A percentile compares a stretch with the other conserved stretches of the same genome.
Evolutionary conservation across 371 early-diverging fungal genomes (phyloP).

Genomic region (Zychaea mexicana): DNA sequence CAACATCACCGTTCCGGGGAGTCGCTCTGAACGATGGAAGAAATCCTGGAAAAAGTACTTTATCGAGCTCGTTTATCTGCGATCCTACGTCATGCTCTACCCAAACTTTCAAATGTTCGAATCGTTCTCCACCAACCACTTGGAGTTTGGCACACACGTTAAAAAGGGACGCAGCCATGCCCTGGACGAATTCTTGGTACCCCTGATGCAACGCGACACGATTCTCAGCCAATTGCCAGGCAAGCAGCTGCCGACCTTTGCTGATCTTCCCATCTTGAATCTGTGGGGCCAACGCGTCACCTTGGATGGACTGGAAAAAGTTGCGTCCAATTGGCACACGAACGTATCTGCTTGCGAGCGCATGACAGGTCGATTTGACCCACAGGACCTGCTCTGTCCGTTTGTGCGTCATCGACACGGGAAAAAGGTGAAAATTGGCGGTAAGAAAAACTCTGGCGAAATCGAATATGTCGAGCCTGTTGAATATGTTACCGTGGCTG

Average conservation of each 20-base stretch:
- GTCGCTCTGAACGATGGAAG: constrained; percentile 62
- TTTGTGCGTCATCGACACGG: constrained; percentile 8
- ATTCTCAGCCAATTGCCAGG: constrained; percentile 55
- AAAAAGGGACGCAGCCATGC: constrained; percentile 41
- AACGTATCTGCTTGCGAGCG: constrained; percentile 53
- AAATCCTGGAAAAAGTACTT: constrained; percentile 71
- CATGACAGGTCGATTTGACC: constrained; percentile 20
- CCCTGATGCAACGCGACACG: constrained; percentile 58
- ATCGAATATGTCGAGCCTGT: constrained; percentile 1
- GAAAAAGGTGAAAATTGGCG: constrained; percentile 5
- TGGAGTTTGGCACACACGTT: constrained; percentile 65
- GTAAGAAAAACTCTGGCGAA: not conserved
- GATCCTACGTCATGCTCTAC: constrained; percentile 68
- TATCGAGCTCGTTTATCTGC: constrained; percentile 64
- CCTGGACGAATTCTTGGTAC: constrained; percentile 54
- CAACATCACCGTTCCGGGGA: constrained; percentile 56
- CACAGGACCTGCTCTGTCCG: constrained; percentile 41
- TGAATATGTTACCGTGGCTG: not conserved
- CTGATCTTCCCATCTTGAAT: constrained; percentile 53
- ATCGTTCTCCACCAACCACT: constrained; percentile 68
- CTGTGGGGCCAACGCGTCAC: constrained; percentile 57
- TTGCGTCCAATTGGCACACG: constrained; percentile 44
- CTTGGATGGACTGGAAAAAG: constrained; percentile 38
- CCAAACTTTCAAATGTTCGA: constrained; percentile 64
- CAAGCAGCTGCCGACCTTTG: constrained; percentile 49